These are phyloP conservation scores for Sanguinoderma infundibulare DNA, from an alignment of 1,284 basidiomycete species.

Conservation along the genomic window DNA sequence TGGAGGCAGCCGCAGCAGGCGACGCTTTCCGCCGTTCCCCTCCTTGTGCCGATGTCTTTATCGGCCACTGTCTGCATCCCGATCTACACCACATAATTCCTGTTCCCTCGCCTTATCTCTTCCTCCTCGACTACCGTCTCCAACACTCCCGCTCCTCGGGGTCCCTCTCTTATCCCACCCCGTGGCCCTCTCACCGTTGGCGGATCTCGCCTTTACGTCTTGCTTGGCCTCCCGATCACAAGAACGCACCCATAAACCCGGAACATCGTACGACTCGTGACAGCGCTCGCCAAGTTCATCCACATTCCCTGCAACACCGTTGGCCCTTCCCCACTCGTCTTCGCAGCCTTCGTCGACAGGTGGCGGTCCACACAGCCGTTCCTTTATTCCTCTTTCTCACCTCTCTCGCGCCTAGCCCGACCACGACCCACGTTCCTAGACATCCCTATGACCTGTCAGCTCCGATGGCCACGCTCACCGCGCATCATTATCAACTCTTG, in stretches of 20 bases:
- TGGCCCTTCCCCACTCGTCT: background rate
- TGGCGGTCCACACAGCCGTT: background rate
- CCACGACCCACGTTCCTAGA: too few species aligned
- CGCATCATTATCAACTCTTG: background rate
- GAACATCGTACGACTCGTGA: conserved; percentile 2
- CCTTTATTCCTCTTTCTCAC: background rate
- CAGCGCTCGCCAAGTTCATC: background rate
- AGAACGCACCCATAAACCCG: background rate
- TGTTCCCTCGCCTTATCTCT: too few species aligned
- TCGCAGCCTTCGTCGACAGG: background rate
- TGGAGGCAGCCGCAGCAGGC: too few species aligned
- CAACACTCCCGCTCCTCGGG: conserved; percentile 4
- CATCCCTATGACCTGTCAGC: background rate
- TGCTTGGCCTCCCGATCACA: background rate
- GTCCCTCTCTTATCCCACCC: background rate
- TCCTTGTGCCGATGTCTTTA: too few species aligned
- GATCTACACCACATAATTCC: too few species aligned
- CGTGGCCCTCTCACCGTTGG: background rate
- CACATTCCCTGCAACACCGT: background rate
- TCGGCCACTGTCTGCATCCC: too few species aligned
- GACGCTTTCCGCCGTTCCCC: too few species aligned
- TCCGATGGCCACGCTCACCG: background rate
- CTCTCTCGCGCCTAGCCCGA: background rate
- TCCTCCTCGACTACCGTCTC: too few species aligned
- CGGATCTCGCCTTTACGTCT: conserved; percentile 4